phyloP scores from a whole-genome alignment of 345 rosid genomes.

The Ceriops zippeliana region DNA sequence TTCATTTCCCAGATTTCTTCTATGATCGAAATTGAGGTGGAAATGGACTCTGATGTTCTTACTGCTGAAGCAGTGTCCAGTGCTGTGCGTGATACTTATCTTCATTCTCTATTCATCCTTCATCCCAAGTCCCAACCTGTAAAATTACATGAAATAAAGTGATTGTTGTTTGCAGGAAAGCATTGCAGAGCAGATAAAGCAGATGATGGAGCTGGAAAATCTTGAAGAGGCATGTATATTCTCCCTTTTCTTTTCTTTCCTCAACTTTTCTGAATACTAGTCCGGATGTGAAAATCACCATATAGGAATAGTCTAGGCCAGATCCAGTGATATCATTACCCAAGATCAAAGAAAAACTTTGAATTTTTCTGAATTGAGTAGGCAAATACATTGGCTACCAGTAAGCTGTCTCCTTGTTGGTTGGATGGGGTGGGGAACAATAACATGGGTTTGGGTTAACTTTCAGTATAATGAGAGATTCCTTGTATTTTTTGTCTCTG shows the following conservation, averaged over 20 bases:
- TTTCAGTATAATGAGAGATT: too few relatives aligned
- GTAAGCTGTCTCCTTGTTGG: too few relatives aligned
- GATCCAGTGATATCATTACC: background rate
- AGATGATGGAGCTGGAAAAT: conserved; percentile 91
- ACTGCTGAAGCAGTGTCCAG: conserved; percentile 87
- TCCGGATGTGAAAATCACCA: background rate
- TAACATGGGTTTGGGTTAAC: too few relatives aligned
- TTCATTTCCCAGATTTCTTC: conserved; percentile 64
- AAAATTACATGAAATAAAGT: conserved; percentile 6
- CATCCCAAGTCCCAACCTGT: background rate
- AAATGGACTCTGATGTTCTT: conserved; percentile 90
- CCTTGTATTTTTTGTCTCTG: too few relatives aligned
- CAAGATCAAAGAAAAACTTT: background rate
- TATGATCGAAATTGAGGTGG: conserved; percentile 97
- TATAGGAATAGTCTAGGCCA: too few relatives aligned
- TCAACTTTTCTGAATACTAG: background rate
- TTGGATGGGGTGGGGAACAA: too few relatives aligned
- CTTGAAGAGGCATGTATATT: conserved; percentile 72
- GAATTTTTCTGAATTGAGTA: background rate
- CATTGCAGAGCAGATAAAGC: conserved; percentile 75
- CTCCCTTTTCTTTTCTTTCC: background rate
- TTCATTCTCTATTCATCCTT: conserved; percentile 6
- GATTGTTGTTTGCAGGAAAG: conserved; percentile 52
- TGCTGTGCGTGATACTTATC: conserved; percentile 43
- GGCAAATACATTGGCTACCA: background rate